phyloP scores from a whole-genome alignment of 2,329 filamentous ascomycete genomes.

The Microdochium nivale region DNA sequence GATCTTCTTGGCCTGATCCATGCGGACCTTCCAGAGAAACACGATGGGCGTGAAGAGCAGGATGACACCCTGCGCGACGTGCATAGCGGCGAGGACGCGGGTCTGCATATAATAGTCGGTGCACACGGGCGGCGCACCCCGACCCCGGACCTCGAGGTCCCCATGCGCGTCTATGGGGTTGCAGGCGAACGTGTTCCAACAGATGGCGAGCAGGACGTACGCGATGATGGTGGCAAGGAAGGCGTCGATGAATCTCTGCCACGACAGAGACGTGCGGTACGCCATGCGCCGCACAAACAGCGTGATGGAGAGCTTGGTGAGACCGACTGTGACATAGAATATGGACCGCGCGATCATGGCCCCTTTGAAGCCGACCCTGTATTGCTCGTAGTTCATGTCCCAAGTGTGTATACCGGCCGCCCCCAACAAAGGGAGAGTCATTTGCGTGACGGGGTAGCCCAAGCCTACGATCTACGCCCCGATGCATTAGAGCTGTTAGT shows the following conservation, averaged over 20 bases:
- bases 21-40: conserved; percentile 23
- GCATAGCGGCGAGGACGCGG: conserved; percentile 17
- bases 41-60: conserved; percentile 22
- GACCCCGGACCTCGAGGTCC: conserved; percentile 15
- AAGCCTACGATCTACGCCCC: neutral
- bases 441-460: conserved; percentile 16
- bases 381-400: conserved; percentile 23
- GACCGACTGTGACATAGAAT: conserved; percentile 19
- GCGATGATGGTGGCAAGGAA: conserved; percentile 18
- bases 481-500: neutral
- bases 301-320: conserved; percentile 25
- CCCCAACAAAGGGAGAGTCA: conserved; percentile 14
- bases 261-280: conserved; percentile 15
- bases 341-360: conserved; percentile 12
- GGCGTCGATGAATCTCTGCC: conserved; percentile 19
- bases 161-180: conserved; percentile 14
- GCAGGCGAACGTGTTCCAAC: conserved; percentile 21
- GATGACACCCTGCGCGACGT: conserved; percentile 23
- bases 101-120: conserved; percentile 9
- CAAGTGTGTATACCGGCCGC: conserved; percentile 14
- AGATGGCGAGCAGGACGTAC: conserved; percentile 20
- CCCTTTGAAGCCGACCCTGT: conserved; percentile 15
- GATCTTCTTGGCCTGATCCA: conserved; percentile 18
- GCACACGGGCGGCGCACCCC: conserved; percentile 12
- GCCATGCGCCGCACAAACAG: conserved; percentile 25